Evolutionary conservation across 192 early-diverging fungal species (phyloP), one percentile per base, ranked within the genome.

Genomic region (Cetraspora pellucida): DNA sequence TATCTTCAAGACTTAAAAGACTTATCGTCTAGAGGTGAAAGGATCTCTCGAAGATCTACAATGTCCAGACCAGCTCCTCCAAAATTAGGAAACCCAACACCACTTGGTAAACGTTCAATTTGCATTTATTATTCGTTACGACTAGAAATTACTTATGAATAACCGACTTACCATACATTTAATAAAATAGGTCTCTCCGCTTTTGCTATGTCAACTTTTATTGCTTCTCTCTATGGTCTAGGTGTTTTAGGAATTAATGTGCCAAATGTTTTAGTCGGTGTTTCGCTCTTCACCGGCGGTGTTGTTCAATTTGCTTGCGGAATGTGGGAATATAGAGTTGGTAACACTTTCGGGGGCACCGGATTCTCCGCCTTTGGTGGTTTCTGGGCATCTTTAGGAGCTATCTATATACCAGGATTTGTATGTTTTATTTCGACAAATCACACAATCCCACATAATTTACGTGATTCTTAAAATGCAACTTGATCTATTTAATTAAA

Each of bases 271-370:
- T 91, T 92, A 74, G 83, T 90, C 30, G 91, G 89, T 50, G 92
- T 91, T n/a, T 91, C 90, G 37, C 81, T 94, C 43, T 84, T 85
- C 60, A 83, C 90, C 10, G 82, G 81, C 45, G 83, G 87, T 0
- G 87, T 76, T 6, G 60, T 65, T 65, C 74, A 85, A 43, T 83
- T 94, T 44, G 80, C 91, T 14, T 91, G 91, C 74, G 93, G 93
- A 61, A 93, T 94, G 92, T 93, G 91, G 93, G 93, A 94, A 85
- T 93, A 92, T 81, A 86, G 84, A 61, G 81, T 84, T 10, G 89
- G 91, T 66, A 94, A 95, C 76, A 93, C 91, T 8, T 94, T 95
- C 85, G 93, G 93, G 77, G 93, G 90, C 59, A 93, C 91, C 10
- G 91, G 91, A 10, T 94, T 94, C 82, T 47, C 50, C 2, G 74